Percentiles rank a stretch among this genome's conserved stretches.
These are phyloP conservation scores for Nakazawaea ernobii DNA, from an alignment of 805 yeast species.

Conservation along the genomic window DNA sequence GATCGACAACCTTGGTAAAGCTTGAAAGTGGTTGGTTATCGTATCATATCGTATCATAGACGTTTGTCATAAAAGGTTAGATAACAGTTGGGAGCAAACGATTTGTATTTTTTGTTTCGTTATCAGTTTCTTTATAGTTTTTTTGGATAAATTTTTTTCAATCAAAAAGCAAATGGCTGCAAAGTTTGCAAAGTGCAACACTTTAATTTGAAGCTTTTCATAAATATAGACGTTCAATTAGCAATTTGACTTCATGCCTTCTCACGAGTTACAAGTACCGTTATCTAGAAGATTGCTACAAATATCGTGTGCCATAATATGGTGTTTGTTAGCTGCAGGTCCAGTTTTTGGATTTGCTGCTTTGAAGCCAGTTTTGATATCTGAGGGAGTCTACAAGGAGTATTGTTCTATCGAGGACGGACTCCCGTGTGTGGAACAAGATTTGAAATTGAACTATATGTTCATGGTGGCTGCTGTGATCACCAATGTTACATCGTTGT, in stretches of 20 bases:
- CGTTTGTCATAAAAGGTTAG: no score
- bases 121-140: no score
- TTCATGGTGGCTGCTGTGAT: slow-evolving; percentile 84
- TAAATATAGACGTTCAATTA: neutral
- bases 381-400: slow-evolving; percentile 70
- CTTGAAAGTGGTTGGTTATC: slow-evolving; percentile 9
- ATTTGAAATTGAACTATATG: slow-evolving; percentile 71
- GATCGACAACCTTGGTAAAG: slow-evolving; percentile 25
- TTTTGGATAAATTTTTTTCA: no score
- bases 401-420: slow-evolving; percentile 13
- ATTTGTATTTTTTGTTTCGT: no score
- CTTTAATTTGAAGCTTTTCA: neutral
- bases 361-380: slow-evolving; percentile 71
- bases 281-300: slow-evolving; percentile 38
- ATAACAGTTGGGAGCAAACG: no score
- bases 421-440: slow-evolving; percentile 65
- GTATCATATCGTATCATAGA: no score
- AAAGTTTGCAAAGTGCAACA: neutral
- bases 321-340: slow-evolving; percentile 93
- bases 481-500: slow-evolving; percentile 76
- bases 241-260: slow-evolving; percentile 1
- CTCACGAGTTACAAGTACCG: slow-evolving; percentile 12
- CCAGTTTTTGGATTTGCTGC: slow-evolving; percentile 96
- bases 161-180: neutral
- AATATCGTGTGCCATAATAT: slow-evolving; percentile 64